Percentiles rank a stretch among this genome's conserved stretches.
phyloP scores from a whole-genome alignment of 2,329 filamentous ascomycete species.

The Beauveria australis region DNA sequence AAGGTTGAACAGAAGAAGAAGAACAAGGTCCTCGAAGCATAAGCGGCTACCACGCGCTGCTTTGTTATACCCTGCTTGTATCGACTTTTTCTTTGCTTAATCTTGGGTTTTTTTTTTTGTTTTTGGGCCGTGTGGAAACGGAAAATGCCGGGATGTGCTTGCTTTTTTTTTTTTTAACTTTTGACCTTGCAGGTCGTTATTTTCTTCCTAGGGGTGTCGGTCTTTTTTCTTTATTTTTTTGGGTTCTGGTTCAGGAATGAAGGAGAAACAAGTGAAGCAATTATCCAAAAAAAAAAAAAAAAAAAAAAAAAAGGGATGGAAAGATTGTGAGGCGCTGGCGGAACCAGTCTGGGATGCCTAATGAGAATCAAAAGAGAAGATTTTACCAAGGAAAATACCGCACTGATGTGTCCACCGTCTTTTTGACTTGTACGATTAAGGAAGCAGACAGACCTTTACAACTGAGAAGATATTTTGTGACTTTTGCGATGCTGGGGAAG shows the following conservation, averaged over 20 bases:
- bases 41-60: conserved; percentile 13
- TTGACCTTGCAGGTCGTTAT: neutral
- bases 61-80: conserved; percentile 5
- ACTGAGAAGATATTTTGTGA: too few relatives aligned
- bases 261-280: neutral
- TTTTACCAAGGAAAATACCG: neutral
- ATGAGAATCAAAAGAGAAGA: neutral
- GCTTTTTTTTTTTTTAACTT: neutral
- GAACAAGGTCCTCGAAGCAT: conserved; percentile 45
- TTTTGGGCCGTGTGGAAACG: conserved; percentile 6
- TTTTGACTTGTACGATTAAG: neutral
- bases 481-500: too few relatives aligned
- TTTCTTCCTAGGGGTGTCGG: neutral
- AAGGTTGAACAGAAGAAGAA: conserved; percentile 99
- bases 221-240: neutral
- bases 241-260: neutral
- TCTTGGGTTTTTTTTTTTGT: neutral
- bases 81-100: conserved; percentile 8
- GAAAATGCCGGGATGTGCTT: conserved; percentile 11
- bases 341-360: neutral
- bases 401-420: neutral
- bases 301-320: neutral
- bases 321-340: neutral
- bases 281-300: too few relatives aligned
- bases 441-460: neutral